phyloP scores from a whole-genome alignment of 2,329 filamentous ascomycete species.

The Plenodomus biglobosus region DNA sequence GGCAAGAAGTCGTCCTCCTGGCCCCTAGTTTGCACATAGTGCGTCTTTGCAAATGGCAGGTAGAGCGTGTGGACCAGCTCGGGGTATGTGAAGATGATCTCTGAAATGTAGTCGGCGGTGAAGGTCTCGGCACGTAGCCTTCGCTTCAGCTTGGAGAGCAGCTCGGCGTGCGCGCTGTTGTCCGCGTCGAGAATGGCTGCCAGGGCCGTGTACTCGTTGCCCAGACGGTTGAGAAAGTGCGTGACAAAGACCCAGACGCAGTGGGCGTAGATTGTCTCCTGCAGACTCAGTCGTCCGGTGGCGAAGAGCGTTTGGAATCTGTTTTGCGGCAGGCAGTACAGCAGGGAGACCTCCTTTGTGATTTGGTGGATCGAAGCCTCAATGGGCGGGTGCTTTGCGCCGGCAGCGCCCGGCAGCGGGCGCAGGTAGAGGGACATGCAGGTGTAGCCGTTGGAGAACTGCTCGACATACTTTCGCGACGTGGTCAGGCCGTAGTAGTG shows the following conservation, averaged over 20 bases:
- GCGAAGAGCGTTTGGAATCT: constrained; percentile 91
- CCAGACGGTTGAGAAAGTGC: constrained; percentile 95
- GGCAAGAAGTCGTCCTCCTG: constrained; percentile 69
- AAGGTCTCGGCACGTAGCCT: constrained; percentile 95
- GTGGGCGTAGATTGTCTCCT: constrained; percentile 96
- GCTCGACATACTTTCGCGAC: constrained; percentile 93
- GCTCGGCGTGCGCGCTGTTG: constrained; percentile 82
- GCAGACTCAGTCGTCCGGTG: constrained; percentile 80
- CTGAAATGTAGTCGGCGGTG: constrained; percentile 94
- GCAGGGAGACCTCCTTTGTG: constrained; percentile 94
- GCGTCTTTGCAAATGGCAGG: constrained; percentile 84
- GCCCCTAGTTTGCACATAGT: constrained; percentile 70
- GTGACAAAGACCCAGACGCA: constrained; percentile 97
- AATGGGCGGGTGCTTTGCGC: constrained; percentile 70
- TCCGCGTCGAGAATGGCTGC: constrained; percentile 75
- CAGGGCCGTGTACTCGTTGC: constrained; percentile 86
- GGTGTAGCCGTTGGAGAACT: constrained; percentile 97
- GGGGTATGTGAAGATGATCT: constrained; percentile 92
- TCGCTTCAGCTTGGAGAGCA: constrained; percentile 93
- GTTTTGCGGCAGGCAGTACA: constrained; percentile 98
- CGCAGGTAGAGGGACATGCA: constrained; percentile 95
- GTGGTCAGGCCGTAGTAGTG: constrained; percentile 98
- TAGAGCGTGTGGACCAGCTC: constrained; percentile 85
- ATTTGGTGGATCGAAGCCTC: constrained; percentile 97
- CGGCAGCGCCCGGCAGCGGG: constrained; percentile 56